Base-by-base conservation (phyloP, 169 alveolate genomes). In the Cyclospora cayetanensis region DNA sequence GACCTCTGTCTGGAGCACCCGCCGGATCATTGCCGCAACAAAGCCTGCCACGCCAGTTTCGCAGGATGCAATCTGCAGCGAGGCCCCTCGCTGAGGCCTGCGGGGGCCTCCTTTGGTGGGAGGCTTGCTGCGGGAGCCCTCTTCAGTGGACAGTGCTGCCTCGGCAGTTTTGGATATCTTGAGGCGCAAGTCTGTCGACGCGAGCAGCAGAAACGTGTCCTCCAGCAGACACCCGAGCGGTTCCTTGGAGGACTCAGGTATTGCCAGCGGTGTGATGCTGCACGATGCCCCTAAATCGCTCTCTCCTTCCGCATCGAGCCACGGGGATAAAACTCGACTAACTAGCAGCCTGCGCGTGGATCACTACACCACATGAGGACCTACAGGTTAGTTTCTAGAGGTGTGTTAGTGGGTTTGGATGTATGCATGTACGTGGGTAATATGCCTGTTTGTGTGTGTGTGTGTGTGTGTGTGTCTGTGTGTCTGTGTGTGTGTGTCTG, bases 201-300 rank as follows among this genome's bases (percentile, higher is more conserved):
- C 90, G 52, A 80, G 76, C 74, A 80, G 90, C 53, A 52, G 74
- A 72, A 80, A 22, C 46, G 90, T 31, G 76, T 80, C 90, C 20
- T 52, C 66, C 9, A 80, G 90, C 18, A 80, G 90, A 29, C 41
- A 52, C 50, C 90, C 90, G 25, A 46, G 52, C 0, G 90, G 74
- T 39, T 80, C 90, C n/a, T 29, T 29, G 34, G 43, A 35, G 31
- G 74, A 55, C 27, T 4, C 53, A 80, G 90, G 90, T 27, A 80
- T 50, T 15, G 70, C 55, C 76, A 68, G 42, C 39, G 79, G 29
- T 15, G 66, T n/a, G 68, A 39, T 42, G 66, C 68, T 42, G 82
- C 82, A 34, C 27, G 35, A 4, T 18, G 35, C 68, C 31, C n/a
- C 22, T 31, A 20, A 29, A 79, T n/a, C 50, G 18, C 37, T 46